Percentiles rank a stretch among this genome's conserved stretches.
Evolutionary conservation across 2,329 filamentous ascomycete genomes (phyloP).

Genomic region (Epichloe uncinata): DNA sequence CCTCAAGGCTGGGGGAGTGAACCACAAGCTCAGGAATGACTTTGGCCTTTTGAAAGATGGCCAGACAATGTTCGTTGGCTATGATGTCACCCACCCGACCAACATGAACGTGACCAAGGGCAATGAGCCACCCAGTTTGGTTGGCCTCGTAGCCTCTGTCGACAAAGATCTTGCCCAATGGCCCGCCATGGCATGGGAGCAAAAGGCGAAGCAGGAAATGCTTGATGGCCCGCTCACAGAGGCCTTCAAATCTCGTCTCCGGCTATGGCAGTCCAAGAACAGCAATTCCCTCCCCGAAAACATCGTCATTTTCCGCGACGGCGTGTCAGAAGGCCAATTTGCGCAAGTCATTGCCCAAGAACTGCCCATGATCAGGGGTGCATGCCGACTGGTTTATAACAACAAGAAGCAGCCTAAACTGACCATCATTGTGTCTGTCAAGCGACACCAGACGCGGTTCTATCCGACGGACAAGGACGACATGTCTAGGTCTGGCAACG

Average conservation of each 20-base stretch:
- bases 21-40: conserved; percentile 49
- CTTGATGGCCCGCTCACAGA: conserved; percentile 42
- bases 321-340: conserved; percentile 82
- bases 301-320: conserved; percentile 77
- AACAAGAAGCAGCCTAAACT: conserved; percentile 37
- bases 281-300: conserved; percentile 46
- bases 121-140: conserved; percentile 52
- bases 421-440: conserved; percentile 67
- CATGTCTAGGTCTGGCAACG: conserved; percentile 46
- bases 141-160: conserved; percentile 65
- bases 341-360: conserved; percentile 53
- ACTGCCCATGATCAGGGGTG: conserved; percentile 49
- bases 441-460: conserved; percentile 81
- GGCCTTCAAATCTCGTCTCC: conserved; percentile 52
- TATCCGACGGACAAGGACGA: conserved; percentile 48
- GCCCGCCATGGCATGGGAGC: conserved; percentile 59
- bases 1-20: conserved; percentile 57
- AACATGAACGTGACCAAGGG: conserved; percentile 26
- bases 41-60: conserved; percentile 47
- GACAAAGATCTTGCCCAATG: conserved; percentile 62
- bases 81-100: conserved; percentile 84
- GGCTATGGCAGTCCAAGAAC: conserved; percentile 50
- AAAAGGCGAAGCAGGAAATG: conserved; percentile 57
- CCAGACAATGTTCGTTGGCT: conserved; percentile 75
- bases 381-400: conserved; percentile 48